Evolutionary conservation across 2,329 filamentous ascomycete species (phyloP).

Genomic region (Thielaviopsis euricoi): DNA sequence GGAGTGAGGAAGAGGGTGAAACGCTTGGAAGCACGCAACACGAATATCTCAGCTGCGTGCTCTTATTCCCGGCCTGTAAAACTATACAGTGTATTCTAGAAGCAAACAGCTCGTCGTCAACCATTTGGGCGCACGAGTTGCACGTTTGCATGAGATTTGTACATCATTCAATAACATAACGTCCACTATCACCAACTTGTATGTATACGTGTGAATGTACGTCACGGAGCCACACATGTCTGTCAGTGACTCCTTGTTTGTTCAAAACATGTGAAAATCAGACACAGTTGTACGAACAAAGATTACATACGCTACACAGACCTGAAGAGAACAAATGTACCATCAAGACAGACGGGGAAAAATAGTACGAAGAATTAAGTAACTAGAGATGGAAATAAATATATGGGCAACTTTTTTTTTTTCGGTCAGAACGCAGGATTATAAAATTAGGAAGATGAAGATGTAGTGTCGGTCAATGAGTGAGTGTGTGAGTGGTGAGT

Average conservation of each 20-base stretch:
- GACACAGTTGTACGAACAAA: background rate
- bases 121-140: background rate
- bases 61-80: background rate
- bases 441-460: background rate
- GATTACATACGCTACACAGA: constrained; percentile 1
- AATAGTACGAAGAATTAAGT: constrained; percentile 4
- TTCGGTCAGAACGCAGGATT: constrained; percentile 1
- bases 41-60: background rate
- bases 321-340: background rate
- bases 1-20: background rate
- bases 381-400: background rate
- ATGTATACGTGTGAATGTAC: too few species aligned
- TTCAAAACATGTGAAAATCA: background rate
- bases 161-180: background rate
- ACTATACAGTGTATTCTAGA: constrained; percentile 8
- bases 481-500: too few species aligned
- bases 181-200: background rate
- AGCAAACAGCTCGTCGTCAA: background rate
- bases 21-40: background rate
- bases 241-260: background rate
- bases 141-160: background rate
- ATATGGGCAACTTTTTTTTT: background rate
- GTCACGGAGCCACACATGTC: background rate
- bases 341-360: too few species aligned
- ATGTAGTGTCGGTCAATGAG: background rate